Conservation (phyloP, 768 basidiomycete genomes). For the Nevesoporus exiguus region DNA sequence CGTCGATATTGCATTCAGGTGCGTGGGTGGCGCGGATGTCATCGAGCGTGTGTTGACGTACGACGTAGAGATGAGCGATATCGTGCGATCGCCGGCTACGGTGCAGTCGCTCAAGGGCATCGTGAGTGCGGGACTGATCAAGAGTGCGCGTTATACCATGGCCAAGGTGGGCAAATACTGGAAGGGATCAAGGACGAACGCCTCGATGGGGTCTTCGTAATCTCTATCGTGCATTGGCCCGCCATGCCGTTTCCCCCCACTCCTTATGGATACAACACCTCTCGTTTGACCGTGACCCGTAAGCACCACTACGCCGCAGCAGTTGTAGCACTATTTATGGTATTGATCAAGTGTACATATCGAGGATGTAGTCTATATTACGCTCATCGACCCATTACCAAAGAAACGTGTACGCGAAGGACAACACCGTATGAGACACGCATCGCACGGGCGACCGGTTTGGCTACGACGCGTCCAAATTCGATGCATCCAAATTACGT, state of each 20-base stretch:
- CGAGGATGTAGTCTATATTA: background rate
- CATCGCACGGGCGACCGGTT: too few species aligned
- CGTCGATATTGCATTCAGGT: slow-evolving; percentile 54
- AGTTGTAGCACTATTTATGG: slow-evolving; percentile 18
- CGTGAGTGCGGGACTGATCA: slow-evolving; percentile 74
- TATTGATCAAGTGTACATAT: slow-evolving; percentile 4
- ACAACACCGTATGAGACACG: background rate
- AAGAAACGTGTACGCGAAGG: too few species aligned
- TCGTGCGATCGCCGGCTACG: slow-evolving; percentile 81
- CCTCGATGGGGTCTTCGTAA: slow-evolving; percentile 1
- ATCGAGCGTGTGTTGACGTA: background rate
- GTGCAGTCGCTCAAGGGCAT: slow-evolving; percentile 85
- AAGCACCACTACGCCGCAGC: slow-evolving; percentile 3
- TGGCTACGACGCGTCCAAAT: too few species aligned
- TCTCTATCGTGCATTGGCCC: background rate
- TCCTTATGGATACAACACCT: slow-evolving; percentile 2
- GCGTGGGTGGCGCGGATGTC: slow-evolving; percentile 11
- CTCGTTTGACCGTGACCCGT: background rate
- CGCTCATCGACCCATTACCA: background rate
- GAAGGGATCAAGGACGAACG: slow-evolving; percentile 30
- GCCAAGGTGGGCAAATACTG: slow-evolving; percentile 90
- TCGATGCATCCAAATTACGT: too few species aligned
- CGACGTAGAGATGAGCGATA: slow-evolving; percentile 61
- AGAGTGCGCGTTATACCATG: slow-evolving; percentile 69
- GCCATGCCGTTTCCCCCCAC: slow-evolving; percentile 6